A percentile compares a stretch with the other conserved stretches of the same genome.
Conservation (phyloP, 805 yeast genomes). For the Saturnispora galanensis region DNA sequence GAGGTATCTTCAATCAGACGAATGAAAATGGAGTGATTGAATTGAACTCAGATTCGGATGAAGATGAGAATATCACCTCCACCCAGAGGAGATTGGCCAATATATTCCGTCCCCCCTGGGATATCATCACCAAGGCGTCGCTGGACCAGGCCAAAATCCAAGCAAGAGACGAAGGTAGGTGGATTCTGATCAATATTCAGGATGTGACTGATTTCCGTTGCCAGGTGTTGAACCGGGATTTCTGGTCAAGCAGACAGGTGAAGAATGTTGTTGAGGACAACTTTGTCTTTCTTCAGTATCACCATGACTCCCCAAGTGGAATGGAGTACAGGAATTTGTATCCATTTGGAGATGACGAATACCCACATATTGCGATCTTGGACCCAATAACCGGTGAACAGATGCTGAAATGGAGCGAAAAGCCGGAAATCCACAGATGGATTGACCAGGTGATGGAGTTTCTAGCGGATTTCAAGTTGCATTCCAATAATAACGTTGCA, state of each 20-base stretch:
- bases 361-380: constrained; percentile 83
- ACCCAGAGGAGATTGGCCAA: constrained; percentile 65
- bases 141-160: constrained; percentile 64
- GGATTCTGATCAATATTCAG: constrained; percentile 86
- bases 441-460: constrained; percentile 62
- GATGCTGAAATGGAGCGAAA: constrained; percentile 64
- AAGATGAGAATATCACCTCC: constrained; percentile 27
- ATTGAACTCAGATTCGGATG: constrained; percentile 30
- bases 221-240: constrained; percentile 84
- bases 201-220: constrained; percentile 78
- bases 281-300: constrained; percentile 82
- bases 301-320: constrained; percentile 68
- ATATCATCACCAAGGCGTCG: constrained; percentile 57
- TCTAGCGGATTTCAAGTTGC: constrained; percentile 49
- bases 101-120: constrained; percentile 90
- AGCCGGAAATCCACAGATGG: constrained; percentile 54
- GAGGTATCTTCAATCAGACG: constrained; percentile 53
- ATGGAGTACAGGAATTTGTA: constrained; percentile 62
- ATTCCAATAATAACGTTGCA: constrained; percentile 56
- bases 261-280: constrained; percentile 54
- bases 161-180: constrained; percentile 57
- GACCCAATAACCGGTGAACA: constrained; percentile 97
- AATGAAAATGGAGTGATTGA: constrained; percentile 29
- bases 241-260: constrained; percentile 68
- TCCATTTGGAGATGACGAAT: constrained; percentile 46